Base-by-base conservation (phyloP, 352 stramenopile genomes). In the Phytophthora kernoviae region DNA sequence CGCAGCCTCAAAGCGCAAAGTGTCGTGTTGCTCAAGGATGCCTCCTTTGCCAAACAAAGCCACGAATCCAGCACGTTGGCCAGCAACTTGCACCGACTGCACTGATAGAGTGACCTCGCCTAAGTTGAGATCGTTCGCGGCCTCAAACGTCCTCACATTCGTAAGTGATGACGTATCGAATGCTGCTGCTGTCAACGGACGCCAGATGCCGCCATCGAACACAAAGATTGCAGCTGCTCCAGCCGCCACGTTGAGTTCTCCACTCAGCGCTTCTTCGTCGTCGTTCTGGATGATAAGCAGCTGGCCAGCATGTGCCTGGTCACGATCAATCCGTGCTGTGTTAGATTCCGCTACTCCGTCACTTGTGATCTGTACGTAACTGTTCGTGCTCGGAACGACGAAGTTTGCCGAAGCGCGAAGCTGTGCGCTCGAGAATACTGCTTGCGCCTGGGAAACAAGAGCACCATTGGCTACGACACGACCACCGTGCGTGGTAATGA, bases 281-380 rank as follows among this genome's bases (percentile, higher is more conserved):
- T 87, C 76, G 54, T 91, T 93, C 54, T 93, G 84, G 24, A 93
- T 65, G 14, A 93, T 66, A 24, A 93, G 69, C 7, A 93, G 59
- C 43, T 93, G 84, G 1, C 84, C 84, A 18, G 69, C 66, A 18
- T 73, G 73, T 1, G 84, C 79, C 4, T 68, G 46, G 4, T 63
- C 32, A 33, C 39, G 50, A 37, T 88, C 78, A 3, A 93, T 79
- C n/a, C 34, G 51, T 1, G 71, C 79, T 0, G 21, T 21, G 27
- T 88, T 91, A 15, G 44, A 15, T 2, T 51, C 49, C 0, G 21
- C 27, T 8, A 53, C 62, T 18, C 84, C 84, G 30, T 93, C 78
- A 56, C 65, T 75, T 0, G 68, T 81, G 52, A 93, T 68, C 41
- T 87, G 68, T 22, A 91, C 72, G 58, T 93, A 93, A 59, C 79